phyloP scores from a whole-genome alignment of 805 yeast species.

The Yamadazyma endophytica region DNA sequence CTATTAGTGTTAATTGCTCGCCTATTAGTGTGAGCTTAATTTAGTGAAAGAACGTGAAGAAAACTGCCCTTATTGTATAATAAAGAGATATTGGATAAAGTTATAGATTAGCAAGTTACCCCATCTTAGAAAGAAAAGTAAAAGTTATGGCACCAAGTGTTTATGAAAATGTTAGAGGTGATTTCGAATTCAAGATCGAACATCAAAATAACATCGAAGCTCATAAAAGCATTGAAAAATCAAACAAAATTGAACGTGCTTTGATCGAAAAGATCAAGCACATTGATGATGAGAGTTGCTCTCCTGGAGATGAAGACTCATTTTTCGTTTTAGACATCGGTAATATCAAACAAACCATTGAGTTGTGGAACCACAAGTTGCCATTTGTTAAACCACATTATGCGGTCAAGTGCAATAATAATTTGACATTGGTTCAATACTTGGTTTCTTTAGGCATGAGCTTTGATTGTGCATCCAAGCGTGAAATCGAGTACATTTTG shows the following conservation, averaged over 20 bases:
- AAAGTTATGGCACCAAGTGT: constrained; percentile 18
- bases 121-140: constrained; percentile 1
- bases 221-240: no score
- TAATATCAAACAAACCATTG: constrained; percentile 56
- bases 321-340: constrained; percentile 87
- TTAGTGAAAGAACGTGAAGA: background rate
- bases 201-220: constrained; percentile 2
- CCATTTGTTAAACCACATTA: constrained; percentile 84
- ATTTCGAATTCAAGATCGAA: background rate
- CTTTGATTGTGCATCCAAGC: constrained; percentile 91
- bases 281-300: constrained; percentile 56
- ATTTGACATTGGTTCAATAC: constrained; percentile 50
- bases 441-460: constrained; percentile 64
- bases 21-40: constrained; percentile 26
- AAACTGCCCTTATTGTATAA: constrained; percentile 6
- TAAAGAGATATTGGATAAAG: background rate
- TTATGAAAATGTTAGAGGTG: constrained; percentile 18
- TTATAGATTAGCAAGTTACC: background rate
- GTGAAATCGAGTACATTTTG: constrained; percentile 70
- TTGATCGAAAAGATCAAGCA: constrained; percentile 3
- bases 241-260: constrained; percentile 4
- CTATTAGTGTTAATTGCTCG: constrained; percentile 23
- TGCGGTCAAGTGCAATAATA: constrained; percentile 93
- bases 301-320: constrained; percentile 77
- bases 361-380: constrained; percentile 59